Evolutionary conservation across 2,329 filamentous ascomycete species (phyloP), one percentile per base, ranked within the genome.

Genomic region (Ceratocystis ficicola): DNA sequence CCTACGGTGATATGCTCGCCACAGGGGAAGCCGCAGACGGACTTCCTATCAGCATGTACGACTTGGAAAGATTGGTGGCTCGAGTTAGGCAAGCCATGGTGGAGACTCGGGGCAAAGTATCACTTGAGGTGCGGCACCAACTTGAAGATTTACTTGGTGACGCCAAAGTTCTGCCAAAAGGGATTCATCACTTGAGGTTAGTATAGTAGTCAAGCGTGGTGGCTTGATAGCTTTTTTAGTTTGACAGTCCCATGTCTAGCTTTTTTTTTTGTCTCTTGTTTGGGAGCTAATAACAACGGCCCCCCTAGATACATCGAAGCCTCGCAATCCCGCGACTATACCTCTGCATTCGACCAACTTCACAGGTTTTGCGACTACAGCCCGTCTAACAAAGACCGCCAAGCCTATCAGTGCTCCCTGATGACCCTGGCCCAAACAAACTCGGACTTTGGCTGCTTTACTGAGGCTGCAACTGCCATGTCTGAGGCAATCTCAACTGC

Each of bases 281-380:
- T 36, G 32, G 32, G 32, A 10, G 32, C 32, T 36, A 36, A 36
- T 36, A 36, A 36, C 12, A 36, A 36, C 10, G 32, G 1, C 32
- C 32, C 32, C 7, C 6, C 32, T 36, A 90, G 87, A 70, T 97
- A 95, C 72, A 85, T 96, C 15, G 92, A 99, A 74, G 85, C 91
- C 0, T 97, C 92, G 93, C 84, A 88, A 73, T 86, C 90, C 2
- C 93, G 93, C 3, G 91, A 97, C 74, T 95, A 93, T 72, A 86
- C 89, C 12, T 90, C 89, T 0, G 88, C 94, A 0, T 94, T 96
- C 73, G 93, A 99, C 72, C 87, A 87, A 70, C 80, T 99, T 22
- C 92, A 97, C 74, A 86, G 90, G 63, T 99, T 96, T 74, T 99
- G 96, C 71, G 94, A 99, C 74, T 96, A 96, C 75, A 94, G 92